Conservation (phyloP, 2,329 filamentous ascomycete genomes). For the Alternaria dauci region DNA sequence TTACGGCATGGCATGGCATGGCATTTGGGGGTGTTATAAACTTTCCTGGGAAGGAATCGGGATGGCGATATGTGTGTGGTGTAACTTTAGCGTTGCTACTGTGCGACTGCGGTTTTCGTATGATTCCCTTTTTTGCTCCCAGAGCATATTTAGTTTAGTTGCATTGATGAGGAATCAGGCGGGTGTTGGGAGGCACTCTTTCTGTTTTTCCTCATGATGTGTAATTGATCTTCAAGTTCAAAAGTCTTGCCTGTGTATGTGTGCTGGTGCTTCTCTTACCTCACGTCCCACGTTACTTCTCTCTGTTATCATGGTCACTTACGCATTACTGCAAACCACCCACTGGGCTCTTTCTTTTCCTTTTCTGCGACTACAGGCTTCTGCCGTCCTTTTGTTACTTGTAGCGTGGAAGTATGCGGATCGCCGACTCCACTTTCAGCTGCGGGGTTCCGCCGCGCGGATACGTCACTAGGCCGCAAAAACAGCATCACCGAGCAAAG, state of each 20-base stretch:
- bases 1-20: slow-evolving; percentile 12
- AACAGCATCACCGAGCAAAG: slow-evolving; percentile 7
- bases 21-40: slow-evolving; percentile 15
- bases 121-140: slow-evolving; percentile 5
- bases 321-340: not conserved
- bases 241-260: not conserved
- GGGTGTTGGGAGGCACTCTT: slow-evolving; percentile 29
- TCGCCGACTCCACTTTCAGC: slow-evolving; percentile 12
- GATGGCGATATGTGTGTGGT: slow-evolving; percentile 6
- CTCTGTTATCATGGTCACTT: not conserved
- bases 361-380: not conserved
- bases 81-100: slow-evolving; percentile 21
- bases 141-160: slow-evolving; percentile 5
- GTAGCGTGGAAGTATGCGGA: slow-evolving; percentile 2
- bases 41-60: slow-evolving; percentile 5
- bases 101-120: slow-evolving; percentile 10
- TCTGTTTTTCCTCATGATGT: not conserved
- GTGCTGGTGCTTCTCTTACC: not conserved
- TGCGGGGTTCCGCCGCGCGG: slow-evolving; percentile 12
- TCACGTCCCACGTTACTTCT: not conserved
- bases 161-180: slow-evolving; percentile 1
- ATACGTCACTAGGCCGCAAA: slow-evolving; percentile 15
- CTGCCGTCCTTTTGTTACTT: not conserved
- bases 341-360: not conserved
- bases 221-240: slow-evolving; percentile 9